Percentiles rank a stretch among this genome's conserved stretches.
Evolutionary conservation across 805 yeast species (phyloP).

Genomic region (Starmera amethionina): DNA sequence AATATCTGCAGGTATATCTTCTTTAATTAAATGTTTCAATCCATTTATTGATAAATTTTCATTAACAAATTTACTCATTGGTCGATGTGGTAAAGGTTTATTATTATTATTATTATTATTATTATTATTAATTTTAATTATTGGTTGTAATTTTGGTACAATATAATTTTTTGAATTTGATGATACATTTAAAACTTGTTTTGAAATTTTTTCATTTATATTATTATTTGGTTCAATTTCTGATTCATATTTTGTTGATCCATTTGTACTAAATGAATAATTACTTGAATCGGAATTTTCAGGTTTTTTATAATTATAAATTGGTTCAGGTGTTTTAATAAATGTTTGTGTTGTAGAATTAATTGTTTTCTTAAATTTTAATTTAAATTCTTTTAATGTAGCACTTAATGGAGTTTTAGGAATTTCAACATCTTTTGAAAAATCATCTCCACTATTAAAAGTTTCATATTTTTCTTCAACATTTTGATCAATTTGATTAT

Average conservation of each 20-base stretch:
- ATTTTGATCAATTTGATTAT: too few species aligned
- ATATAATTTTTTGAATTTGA: not conserved
- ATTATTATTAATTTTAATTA: constrained; percentile 1
- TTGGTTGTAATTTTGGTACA: constrained; percentile 11
- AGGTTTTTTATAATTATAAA: too few species aligned
- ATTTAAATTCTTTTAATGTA: constrained; percentile 15
- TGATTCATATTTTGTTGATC: too few species aligned
- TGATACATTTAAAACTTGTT: constrained; percentile 6
- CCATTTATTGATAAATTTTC: not conserved
- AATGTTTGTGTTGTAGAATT: constrained; percentile 7
- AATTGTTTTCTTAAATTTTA: constrained; percentile 6
- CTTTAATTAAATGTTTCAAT: constrained; percentile 6
- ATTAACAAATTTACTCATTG: not conserved
- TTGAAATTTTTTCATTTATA: constrained; percentile 1
- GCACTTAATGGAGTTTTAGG: constrained; percentile 7
- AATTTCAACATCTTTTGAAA: not conserved
- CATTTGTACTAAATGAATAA: too few species aligned
- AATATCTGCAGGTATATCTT: constrained; percentile 12
- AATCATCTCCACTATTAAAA: too few species aligned
- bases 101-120: not conserved
- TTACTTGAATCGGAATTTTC: not conserved
- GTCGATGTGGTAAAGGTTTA: constrained; percentile 16
- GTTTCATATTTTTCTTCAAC: too few species aligned
- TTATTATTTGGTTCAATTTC: too few species aligned
- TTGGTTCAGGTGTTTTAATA: not conserved